Evolutionary conservation across 2,329 filamentous ascomycete species (phyloP), one percentile per base, ranked within the genome.

Genomic region (Cladosporium sp.): DNA sequence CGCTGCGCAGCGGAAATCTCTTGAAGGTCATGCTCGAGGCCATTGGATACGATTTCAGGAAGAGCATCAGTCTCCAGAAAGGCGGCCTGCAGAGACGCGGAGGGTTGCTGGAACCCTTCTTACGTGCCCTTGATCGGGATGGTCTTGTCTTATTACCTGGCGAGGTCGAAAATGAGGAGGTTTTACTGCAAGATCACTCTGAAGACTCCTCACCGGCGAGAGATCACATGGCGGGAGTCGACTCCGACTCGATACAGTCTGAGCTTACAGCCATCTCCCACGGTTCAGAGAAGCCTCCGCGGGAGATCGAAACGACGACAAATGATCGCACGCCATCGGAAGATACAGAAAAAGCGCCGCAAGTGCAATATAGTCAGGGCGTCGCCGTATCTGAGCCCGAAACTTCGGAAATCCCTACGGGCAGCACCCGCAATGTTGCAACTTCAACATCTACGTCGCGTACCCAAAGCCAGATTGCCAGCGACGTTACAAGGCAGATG

Each of bases 41-140:
- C 9, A 58, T 63, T 35, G 58, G 52, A 1, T 62, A 60, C 37
- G 66, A 68, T 41, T 38, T 68, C 18, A 54, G 65, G 45, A 43
- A 35, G 14, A 28, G 16, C 11, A 46, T 53, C 43, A 41, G 46
- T 18, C 50, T 43, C 32, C 19, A 32, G 13, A n/a, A 14, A 38
- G 35, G 13, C n/a, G 35, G 16, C 2, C n/a, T 38, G 35, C 10
- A 14, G 8, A 14, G 13, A 9, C 11, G 16, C 13, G 11, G n/a
- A 38, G 35, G 7, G 9, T 32, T n/a, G n/a, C 16, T 28, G 11
- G n/a, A 55, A n/a, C 49, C 55, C 9, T 35, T 31, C 13, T 7
- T 28, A 28, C 22, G 22, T 28, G 22, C 22, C 22, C 22, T 28
- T 28, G 22, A 28, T 28, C 22, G 22, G 5, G 22, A 28, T 28